Percentiles rank a stretch among this genome's conserved stretches.
phyloP scores from a whole-genome alignment of 768 basidiomycete species.

The Omphalotus guepiniiformis region DNA sequence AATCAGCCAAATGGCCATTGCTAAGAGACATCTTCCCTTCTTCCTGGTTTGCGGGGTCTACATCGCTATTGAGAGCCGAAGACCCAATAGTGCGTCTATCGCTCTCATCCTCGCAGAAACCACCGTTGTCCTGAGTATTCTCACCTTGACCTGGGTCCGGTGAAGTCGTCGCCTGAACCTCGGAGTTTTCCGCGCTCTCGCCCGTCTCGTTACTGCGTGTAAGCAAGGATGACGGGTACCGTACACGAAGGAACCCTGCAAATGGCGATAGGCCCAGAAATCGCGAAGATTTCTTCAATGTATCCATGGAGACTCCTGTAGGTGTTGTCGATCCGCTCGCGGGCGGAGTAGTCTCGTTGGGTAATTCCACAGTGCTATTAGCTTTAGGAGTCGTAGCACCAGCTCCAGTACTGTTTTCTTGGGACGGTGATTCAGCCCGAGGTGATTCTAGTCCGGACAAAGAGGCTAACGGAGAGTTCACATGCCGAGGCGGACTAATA shows the following conservation, averaged over 20 bases:
- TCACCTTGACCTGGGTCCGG: conserved; percentile 12
- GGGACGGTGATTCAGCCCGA: conserved; percentile 19
- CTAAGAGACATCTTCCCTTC: no score
- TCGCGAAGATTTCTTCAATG: conserved; percentile 35
- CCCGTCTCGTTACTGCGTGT: conserved; percentile 20
- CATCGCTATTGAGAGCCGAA: neutral
- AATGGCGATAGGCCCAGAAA: conserved; percentile 63
- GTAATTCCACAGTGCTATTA: conserved; percentile 18
- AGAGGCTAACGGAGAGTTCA: conserved; percentile 25
- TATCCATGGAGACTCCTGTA: conserved; percentile 33
- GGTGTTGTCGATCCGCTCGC: conserved; percentile 59
- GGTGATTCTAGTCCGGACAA: conserved; percentile 20
- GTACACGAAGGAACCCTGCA: conserved; percentile 57
- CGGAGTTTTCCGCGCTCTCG: conserved; percentile 11
- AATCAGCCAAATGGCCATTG: neutral
- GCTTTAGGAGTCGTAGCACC: conserved; percentile 33
- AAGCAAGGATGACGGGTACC: conserved; percentile 45
- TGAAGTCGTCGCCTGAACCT: conserved; percentile 8
- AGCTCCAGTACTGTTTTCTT: conserved; percentile 15
- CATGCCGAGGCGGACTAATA: conserved; percentile 15
- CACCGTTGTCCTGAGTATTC: neutral
- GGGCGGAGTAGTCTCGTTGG: conserved; percentile 39
- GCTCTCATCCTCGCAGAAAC: neutral
- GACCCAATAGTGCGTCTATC: neutral
- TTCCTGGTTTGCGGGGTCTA: neutral